Percentiles rank a stretch among this genome's conserved stretches.
phyloP scores from a whole-genome alignment of 495 filamentous ascomycete genomes.

The Ramalina intermedia region DNA sequence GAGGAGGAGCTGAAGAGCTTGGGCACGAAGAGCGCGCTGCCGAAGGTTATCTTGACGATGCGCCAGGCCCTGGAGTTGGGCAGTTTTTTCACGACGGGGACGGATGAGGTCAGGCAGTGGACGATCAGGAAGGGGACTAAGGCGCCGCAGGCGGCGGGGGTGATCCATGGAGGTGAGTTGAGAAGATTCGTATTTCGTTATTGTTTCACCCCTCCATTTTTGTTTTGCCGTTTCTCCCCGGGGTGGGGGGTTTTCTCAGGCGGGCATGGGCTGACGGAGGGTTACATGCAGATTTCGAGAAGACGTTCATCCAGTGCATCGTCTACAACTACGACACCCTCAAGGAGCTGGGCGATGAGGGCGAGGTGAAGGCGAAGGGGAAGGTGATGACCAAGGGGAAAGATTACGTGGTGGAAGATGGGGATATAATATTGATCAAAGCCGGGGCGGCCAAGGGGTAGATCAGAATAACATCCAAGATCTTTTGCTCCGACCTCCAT shows the following conservation, averaged over 20 bases:
- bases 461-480: neutral
- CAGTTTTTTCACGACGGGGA: conserved; percentile 93
- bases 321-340: conserved; percentile 64
- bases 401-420: conserved; percentile 71
- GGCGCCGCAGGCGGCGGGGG: conserved; percentile 91
- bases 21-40: conserved; percentile 73
- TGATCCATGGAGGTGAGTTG: conserved; percentile 61
- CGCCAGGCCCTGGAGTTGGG: conserved; percentile 75
- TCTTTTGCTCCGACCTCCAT: too few species aligned
- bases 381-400: conserved; percentile 99
- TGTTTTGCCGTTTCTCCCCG: too few species aligned
- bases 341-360: conserved; percentile 59
- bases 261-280: too few species aligned
- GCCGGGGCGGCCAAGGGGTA: conserved; percentile 74
- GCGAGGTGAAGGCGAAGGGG: conserved; percentile 75
- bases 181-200: neutral
- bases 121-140: conserved; percentile 94
- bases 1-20: conserved; percentile 80
- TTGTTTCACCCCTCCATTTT: neutral
- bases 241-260: too few species aligned
- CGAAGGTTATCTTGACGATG: conserved; percentile 92
- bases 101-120: conserved; percentile 98
- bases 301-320: conserved; percentile 96
- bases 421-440: conserved; percentile 70
- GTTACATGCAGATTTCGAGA: conserved; percentile 98